These are phyloP conservation scores for Phlebiopsis flavidoalba DNA, from an alignment of 768 basidiomycete genomes.

Conservation along the genomic window DNA sequence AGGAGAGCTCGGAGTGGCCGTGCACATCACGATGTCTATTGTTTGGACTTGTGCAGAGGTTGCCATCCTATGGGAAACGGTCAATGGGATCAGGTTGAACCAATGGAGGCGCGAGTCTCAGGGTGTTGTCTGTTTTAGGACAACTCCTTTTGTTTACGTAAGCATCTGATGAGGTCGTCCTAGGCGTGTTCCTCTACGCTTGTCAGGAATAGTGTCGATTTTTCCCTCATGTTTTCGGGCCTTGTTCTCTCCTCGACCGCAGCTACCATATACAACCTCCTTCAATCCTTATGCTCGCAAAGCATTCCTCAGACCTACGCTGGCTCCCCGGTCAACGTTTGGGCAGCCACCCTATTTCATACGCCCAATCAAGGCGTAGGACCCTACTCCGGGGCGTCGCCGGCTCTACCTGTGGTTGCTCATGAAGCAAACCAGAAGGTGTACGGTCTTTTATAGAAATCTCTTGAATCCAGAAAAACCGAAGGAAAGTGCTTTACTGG, in stretches of 20 bases:
- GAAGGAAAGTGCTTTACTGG: constrained; percentile 88
- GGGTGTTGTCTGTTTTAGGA: background rate
- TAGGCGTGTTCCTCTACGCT: background rate
- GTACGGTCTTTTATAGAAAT: constrained; percentile 81
- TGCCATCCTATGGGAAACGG: background rate
- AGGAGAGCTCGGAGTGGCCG: background rate
- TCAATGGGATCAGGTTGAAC: background rate
- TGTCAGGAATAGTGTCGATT: background rate
- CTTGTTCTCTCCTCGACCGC: constrained; percentile 28
- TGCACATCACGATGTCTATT: constrained; percentile 1
- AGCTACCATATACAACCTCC: constrained; percentile 42
- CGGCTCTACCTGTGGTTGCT: constrained; percentile 13
- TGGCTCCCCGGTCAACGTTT: constrained; percentile 57
- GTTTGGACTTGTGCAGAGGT: background rate
- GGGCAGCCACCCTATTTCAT: constrained; percentile 44
- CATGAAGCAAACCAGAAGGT: constrained; percentile 81
- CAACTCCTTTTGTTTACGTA: background rate
- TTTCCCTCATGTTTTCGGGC: constrained; percentile 23
- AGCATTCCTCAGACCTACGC: constrained; percentile 47
- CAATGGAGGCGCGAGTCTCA: background rate
- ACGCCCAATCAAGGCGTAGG: constrained; percentile 42
- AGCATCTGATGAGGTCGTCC: background rate
- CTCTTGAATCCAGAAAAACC: constrained; percentile 74
- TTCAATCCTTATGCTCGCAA: constrained; percentile 59
- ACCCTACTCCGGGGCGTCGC: constrained; percentile 14